Evolutionary conservation across 768 basidiomycete genomes (phyloP), one percentile per base, ranked within the genome.

Genomic region (Neoboletus brunneissimus): DNA sequence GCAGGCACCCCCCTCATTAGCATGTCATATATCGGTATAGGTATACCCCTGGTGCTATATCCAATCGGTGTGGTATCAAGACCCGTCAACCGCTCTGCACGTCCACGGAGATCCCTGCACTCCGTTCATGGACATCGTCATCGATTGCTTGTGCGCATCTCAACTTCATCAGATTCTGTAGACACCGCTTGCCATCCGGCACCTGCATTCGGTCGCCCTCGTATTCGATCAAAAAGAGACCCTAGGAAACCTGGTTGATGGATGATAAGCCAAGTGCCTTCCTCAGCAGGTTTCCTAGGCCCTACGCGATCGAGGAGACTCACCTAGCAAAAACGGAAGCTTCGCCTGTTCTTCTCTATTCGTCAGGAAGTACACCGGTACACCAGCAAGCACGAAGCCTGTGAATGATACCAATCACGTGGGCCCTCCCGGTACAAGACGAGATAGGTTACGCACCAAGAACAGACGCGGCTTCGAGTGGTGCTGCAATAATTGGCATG

Each of bases 401-500:
- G 63, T 44, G 27, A 57, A 48, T 18, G 48, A 40, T 11, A 43
- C 16, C 38, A 40, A 41, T 58, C 32, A 57, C 50, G 38, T 3
- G 4, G 50, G 16, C 22, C 20, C 23, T 47, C 45, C 18, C 35
- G 15, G 48, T 29, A 41, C 16, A 37, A 1, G 12, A 29, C 23
- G 9, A 25, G 12, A 13, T 12, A 15, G 2, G 16, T 15, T 41
- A 75, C 82, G 55, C 63, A 94, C 94, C 88, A 54, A 97, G 78
- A 7, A 94, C 95, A 9, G 94, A 86, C 7, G 91, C 70, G 0
- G 95, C 94, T 69, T 96, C 89, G 15, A 87, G 75, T 8, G 96
- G 96, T 22, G 95, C 94, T 4, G 96, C 96, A 54, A 95, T 87
- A 49, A 96, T 79, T 2, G 95, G 94, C 92, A 99, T 96, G 64